These are phyloP conservation scores for Alternaria atra DNA, from an alignment of 2,329 filamentous ascomycete species.

Conservation along the genomic window DNA sequence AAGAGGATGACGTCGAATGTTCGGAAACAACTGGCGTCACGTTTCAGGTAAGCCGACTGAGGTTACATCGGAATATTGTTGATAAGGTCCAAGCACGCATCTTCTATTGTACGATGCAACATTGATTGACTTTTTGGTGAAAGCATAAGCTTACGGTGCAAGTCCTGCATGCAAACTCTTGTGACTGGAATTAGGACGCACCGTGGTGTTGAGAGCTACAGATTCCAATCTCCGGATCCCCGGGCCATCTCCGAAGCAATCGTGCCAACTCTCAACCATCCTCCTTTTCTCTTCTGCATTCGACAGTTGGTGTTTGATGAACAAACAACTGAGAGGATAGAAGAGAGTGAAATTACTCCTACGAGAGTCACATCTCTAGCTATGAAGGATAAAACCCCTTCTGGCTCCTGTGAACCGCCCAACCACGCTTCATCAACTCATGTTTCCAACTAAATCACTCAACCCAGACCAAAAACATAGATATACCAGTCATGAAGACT, in stretches of 20 bases:
- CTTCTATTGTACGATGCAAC: neutral
- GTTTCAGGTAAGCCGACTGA: neutral
- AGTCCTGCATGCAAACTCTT: neutral
- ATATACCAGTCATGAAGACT: neutral
- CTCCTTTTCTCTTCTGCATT: neutral
- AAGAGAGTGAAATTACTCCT: neutral
- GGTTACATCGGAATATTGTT: neutral
- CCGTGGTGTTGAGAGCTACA: neutral
- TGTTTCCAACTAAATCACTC: neutral
- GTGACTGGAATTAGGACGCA: neutral
- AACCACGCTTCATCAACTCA: neutral
- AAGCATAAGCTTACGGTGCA: neutral
- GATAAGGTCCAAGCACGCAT: neutral
- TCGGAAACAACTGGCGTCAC: neutral
- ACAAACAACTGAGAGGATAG: neutral
- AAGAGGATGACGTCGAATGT: slow-evolving; percentile 2
- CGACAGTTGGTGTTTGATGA: neutral
- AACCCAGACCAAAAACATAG: neutral
- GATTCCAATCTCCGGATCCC: neutral
- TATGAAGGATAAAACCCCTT: neutral
- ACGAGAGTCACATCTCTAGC: neutral
- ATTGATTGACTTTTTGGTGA: neutral
- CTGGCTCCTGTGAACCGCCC: neutral
- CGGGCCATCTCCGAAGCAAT: neutral
- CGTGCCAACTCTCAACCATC: neutral